Conservation (phyloP, 1,139 yeast species). For the Geotrichum candidum region DNA sequence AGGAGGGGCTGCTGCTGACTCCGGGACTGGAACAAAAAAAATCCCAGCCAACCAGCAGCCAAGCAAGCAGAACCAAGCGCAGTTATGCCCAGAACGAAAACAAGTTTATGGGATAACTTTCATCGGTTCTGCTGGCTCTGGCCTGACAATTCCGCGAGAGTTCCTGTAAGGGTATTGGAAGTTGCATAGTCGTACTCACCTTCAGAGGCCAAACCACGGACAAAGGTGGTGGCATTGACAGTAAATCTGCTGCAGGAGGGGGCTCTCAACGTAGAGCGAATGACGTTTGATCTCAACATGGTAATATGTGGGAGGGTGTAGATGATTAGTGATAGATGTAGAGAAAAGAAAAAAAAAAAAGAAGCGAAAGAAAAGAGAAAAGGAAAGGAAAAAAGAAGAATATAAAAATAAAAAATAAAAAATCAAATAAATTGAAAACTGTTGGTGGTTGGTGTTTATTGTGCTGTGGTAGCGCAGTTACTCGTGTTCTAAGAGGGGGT, state of each 20-base stretch:
- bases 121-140: background rate
- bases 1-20: background rate
- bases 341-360: conserved; percentile 5
- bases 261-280: conserved; percentile 17
- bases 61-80: background rate
- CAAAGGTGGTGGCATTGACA: conserved; percentile 18
- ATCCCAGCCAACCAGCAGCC: background rate
- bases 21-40: background rate
- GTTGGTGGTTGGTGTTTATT: background rate
- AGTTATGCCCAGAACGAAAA: background rate
- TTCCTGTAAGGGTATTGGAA: background rate
- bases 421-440: background rate
- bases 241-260: conserved; percentile 14
- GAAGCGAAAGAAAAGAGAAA: conserved; percentile 5
- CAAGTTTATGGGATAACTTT: background rate
- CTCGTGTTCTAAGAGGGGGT: background rate
- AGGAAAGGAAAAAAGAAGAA: background rate
- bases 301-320: conserved; percentile 2
- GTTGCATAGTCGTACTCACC: conserved; percentile 21
- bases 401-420: background rate
- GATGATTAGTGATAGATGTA: background rate
- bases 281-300: conserved; percentile 22
- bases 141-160: background rate
- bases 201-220: conserved; percentile 26
- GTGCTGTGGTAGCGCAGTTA: background rate